These are phyloP conservation scores for Aspergillus haitiensis DNA, from an alignment of 495 filamentous ascomycete genomes.

Conservation along the genomic window DNA sequence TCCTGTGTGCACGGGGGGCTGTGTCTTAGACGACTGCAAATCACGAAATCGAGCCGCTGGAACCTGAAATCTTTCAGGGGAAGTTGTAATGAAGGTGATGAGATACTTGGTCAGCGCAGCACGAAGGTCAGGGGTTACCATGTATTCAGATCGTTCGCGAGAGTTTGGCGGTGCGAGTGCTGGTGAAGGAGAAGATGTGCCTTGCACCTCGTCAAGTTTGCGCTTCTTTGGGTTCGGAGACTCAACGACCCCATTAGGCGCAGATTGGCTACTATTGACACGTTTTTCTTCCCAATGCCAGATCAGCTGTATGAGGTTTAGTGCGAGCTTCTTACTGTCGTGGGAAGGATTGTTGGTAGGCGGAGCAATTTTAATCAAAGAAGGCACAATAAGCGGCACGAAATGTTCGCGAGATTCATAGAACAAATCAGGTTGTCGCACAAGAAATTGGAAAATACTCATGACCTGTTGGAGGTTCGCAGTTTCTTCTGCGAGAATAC, in stretches of 20 bases:
- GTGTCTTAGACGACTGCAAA: slow-evolving; percentile 41
- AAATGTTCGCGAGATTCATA: slow-evolving; percentile 94
- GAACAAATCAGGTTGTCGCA: slow-evolving; percentile 88
- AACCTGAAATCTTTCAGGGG: slow-evolving; percentile 78
- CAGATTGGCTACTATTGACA: slow-evolving; percentile 53
- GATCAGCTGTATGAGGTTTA: slow-evolving; percentile 86
- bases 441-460: slow-evolving; percentile 95
- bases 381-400: slow-evolving; percentile 81
- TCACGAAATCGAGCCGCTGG: slow-evolving; percentile 67
- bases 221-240: slow-evolving; percentile 76
- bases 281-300: slow-evolving; percentile 90
- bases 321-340: slow-evolving; percentile 86
- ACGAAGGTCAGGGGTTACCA: slow-evolving; percentile 63
- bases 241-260: slow-evolving; percentile 54
- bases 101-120: slow-evolving; percentile 86
- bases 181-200: slow-evolving; percentile 42
- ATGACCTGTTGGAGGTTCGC: slow-evolving; percentile 95
- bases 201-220: slow-evolving; percentile 61
- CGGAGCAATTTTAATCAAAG: slow-evolving; percentile 81
- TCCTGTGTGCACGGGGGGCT: slow-evolving; percentile 53
- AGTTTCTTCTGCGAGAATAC: slow-evolving; percentile 92
- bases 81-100: slow-evolving; percentile 86
- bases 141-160: slow-evolving; percentile 64
- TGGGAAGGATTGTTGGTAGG: slow-evolving; percentile 77
- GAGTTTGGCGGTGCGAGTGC: slow-evolving; percentile 49